Percentiles rank a stretch among this genome's conserved stretches.
phyloP scores from a whole-genome alignment of 306 rosid genomes.

The Coriaria nepalensis region DNA sequence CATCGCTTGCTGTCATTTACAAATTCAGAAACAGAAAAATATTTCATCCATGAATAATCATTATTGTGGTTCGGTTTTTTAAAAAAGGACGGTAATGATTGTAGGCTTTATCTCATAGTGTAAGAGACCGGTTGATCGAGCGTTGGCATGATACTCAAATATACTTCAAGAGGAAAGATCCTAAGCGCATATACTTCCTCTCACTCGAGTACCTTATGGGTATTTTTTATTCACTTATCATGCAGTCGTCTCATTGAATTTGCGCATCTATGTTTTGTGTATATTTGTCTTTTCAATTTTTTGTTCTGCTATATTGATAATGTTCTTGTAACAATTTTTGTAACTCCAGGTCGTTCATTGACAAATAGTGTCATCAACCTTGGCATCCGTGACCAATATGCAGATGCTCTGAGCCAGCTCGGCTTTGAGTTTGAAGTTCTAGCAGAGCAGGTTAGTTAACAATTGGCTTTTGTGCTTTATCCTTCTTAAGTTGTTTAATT shows the following conservation, averaged over 20 bases:
- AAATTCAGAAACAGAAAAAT: no score
- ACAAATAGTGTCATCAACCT: constrained; percentile 67
- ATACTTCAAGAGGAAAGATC: constrained; percentile 51
- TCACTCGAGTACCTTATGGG: constrained; percentile 77
- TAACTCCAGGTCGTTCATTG: constrained; percentile 57
- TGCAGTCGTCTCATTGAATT: background rate
- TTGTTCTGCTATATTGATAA: background rate
- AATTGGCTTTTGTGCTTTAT: background rate
- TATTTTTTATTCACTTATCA: constrained; percentile 21
- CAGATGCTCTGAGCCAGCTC: constrained; percentile 63
- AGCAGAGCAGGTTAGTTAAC: constrained; percentile 47
- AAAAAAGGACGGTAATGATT: no score
- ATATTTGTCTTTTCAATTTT: background rate
- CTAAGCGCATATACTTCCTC: constrained; percentile 71
- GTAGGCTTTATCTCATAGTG: constrained; percentile 59
- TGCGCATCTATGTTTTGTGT: no score
- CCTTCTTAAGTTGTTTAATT: constrained; percentile 8
- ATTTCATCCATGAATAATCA: no score
- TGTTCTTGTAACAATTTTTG: constrained; percentile 7
- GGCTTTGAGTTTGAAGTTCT: constrained; percentile 71
- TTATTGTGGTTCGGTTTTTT: no score
- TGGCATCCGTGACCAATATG: constrained; percentile 60
- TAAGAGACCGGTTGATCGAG: constrained; percentile 60
- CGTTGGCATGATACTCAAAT: constrained; percentile 56
- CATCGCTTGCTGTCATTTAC: no score